A percentile compares a stretch with the other conserved stretches of the same genome.
phyloP scores from a whole-genome alignment of 2,329 filamentous ascomycete species.

The Colletotrichum acutatum region DNA sequence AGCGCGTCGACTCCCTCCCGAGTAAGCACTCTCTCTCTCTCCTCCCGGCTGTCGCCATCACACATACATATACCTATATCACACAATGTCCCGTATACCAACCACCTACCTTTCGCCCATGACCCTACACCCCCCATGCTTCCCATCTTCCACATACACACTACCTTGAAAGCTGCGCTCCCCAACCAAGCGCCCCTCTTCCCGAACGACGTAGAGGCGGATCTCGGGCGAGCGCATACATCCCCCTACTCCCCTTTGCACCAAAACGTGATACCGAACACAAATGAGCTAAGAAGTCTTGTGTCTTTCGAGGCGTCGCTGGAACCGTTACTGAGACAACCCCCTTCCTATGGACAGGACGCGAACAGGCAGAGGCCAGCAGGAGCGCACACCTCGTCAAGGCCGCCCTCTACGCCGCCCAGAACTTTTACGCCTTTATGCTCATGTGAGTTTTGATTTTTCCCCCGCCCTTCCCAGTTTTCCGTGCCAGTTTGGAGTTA shows the following conservation, averaged over 20 bases:
- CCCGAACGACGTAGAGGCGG: constrained; percentile 20
- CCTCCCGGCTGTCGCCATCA: not conserved
- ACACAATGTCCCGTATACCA: constrained; percentile 8
- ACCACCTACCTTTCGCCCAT: not conserved
- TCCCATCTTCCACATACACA: constrained; percentile 21
- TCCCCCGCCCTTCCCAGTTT: no score
- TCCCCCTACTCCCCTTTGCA: not conserved
- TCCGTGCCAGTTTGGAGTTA: not conserved
- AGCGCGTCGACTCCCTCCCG: constrained; percentile 58
- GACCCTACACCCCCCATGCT: not conserved
- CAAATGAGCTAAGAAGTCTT: constrained; percentile 38
- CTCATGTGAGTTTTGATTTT: constrained; percentile 84
- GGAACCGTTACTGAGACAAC: constrained; percentile 70
- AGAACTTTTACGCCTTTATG: constrained; percentile 99
- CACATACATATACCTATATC: not conserved
- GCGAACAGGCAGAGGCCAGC: constrained; percentile 70
- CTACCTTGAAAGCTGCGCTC: constrained; percentile 17
- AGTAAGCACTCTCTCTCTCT: constrained; percentile 56
- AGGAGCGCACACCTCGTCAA: constrained; percentile 81
- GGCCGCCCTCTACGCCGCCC: constrained; percentile 85
- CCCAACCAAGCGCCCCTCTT: constrained; percentile 23
- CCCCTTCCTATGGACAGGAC: constrained; percentile 77
- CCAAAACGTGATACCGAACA: constrained; percentile 14
- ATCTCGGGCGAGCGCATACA: constrained; percentile 29
- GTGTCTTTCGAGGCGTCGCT: constrained; percentile 40